These are phyloP conservation scores for Ottelia alismoides DNA, from an alignment of 106 monocot genomes.

Conservation along the genomic window DNA sequence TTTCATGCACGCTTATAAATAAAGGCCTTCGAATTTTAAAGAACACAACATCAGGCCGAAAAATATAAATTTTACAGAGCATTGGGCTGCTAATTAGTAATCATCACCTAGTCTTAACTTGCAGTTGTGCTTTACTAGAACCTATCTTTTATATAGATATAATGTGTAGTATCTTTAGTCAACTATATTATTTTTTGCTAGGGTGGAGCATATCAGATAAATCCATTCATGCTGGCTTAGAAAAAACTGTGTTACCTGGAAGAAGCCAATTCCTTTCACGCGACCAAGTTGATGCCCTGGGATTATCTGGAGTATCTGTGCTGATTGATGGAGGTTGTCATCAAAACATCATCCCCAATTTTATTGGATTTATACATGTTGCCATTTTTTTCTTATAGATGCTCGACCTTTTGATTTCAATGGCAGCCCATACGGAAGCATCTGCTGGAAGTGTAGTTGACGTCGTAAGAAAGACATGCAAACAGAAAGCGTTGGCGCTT, in stretches of 20 bases:
- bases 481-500: constrained; percentile 42
- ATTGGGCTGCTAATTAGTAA: too few species aligned
- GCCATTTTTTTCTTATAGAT: neutral
- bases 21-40: too few species aligned
- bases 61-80: too few species aligned
- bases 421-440: constrained; percentile 93
- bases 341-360: neutral
- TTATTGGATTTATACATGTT: neutral
- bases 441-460: constrained; percentile 80
- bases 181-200: too few species aligned
- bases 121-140: too few species aligned
- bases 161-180: neutral
- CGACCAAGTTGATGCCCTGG: constrained; percentile 41
- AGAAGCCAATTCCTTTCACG: constrained; percentile 66
- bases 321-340: constrained; percentile 82
- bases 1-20: too few species aligned
- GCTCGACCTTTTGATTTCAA: neutral
- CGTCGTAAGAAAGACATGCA: constrained; percentile 28
- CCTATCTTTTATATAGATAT: too few species aligned
- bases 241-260: constrained; percentile 58
- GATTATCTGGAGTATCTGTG: constrained; percentile 40
- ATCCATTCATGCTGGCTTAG: constrained; percentile 58
- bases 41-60: too few species aligned
- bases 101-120: too few species aligned
- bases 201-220: constrained; percentile 65